Evolutionary conservation across 345 rosid genomes (phyloP).

Genomic region (Rhizophora apiculata): DNA sequence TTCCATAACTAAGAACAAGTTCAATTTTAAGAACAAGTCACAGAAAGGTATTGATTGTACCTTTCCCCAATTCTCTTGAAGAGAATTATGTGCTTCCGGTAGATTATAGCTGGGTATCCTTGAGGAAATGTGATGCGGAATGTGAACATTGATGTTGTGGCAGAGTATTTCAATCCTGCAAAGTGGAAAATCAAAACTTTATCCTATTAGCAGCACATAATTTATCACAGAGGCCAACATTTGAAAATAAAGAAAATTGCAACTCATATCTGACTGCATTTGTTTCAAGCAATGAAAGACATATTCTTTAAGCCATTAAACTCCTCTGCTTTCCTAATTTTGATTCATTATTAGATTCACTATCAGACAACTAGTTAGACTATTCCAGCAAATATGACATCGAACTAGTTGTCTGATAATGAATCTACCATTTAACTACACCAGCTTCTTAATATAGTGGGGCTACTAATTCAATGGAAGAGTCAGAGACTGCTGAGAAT

Average conservation of each 20-base stretch:
- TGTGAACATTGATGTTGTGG: slow-evolving; percentile 81
- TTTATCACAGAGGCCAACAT: not conserved
- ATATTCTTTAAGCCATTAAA: not conserved
- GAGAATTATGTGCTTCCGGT: slow-evolving; percentile 63
- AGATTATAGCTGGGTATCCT: slow-evolving; percentile 90
- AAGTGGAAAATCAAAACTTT: slow-evolving; percentile 20
- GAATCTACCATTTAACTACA: not conserved
- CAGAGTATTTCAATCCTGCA: slow-evolving; percentile 90
- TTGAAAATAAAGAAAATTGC: not conserved
- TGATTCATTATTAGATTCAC: not conserved
- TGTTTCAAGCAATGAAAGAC: not conserved
- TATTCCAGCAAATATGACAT: not conserved
- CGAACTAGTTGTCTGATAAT: not conserved
- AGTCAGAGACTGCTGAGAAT: not conserved
- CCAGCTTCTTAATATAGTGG: not conserved
- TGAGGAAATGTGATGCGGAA: slow-evolving; percentile 72
- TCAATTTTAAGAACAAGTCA: not conserved
- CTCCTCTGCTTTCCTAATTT: not conserved
- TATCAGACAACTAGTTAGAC: no score
- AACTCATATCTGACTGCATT: not conserved
- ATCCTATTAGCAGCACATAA: not conserved
- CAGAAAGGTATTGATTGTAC: slow-evolving; percentile 12
- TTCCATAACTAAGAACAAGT: not conserved
- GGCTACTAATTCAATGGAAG: slow-evolving; percentile 11
- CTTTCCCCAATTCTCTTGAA: slow-evolving; percentile 94